Base-by-base conservation (phyloP, 2,329 filamentous ascomycete species). In the Pseudogymnoascus sp. region DNA sequence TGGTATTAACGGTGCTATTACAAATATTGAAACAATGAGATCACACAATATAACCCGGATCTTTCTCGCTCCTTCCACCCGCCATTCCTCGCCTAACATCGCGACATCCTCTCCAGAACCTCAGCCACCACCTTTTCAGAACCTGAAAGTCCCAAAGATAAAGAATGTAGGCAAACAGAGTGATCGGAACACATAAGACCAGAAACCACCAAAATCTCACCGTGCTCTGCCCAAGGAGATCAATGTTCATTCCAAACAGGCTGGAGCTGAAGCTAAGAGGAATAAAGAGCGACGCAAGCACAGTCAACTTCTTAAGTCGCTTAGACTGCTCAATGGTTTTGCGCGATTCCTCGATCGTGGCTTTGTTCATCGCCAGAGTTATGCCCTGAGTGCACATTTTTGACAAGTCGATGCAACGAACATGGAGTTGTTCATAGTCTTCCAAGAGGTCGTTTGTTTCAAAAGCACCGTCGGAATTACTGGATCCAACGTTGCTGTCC, bases 211-310 rank as follows among this genome's bases (percentile, higher is more conserved):
- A 61, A 17, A 61, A 54, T 40, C 24, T 29, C 21, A 61, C 15
- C 13, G 29, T 33, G 24, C 35, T 36, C 50, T 62, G 60, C 17
- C 60, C 50, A 36, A 66, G 58, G 21, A 63, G 39, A 11, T 29
- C 47, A 33, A 63, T 44, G 47, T 64, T 64, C 64, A 66, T 64
- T 15, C 64, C 63, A 59, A 66, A 69, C 65, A 68, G 37, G n/a
- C 61, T 63, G 4, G 62, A 60, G 5, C 60, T 65, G 40, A 70
- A 70, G 35, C 64, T 68, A 15, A 70, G 60, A 33, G 69, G 69
- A 36, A 71, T 66, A 60, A 65, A 71, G 61, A 71, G 60, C 36
- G 69, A 66, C 8, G 70, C 70, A 15, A 72, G 63, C 29, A 63
- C 40, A 4, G 70, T 71, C 60, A 70, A 60, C 62, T 68, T 71